phyloP scores from a whole-genome alignment of 1,139 yeast genomes.

The Geotrichum carabidarum region DNA sequence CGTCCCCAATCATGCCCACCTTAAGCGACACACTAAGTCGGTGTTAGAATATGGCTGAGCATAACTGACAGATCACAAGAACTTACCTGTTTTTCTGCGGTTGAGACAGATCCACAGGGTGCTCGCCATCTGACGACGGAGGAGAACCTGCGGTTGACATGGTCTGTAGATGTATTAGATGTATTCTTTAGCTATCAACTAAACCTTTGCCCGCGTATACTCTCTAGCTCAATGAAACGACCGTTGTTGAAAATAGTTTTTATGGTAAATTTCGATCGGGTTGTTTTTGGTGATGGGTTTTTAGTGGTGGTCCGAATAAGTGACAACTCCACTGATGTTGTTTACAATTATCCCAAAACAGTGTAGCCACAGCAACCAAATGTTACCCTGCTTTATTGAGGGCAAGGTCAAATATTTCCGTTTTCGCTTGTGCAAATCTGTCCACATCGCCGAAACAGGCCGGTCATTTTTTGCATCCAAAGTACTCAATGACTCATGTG shows the following conservation, averaged over 20 bases:
- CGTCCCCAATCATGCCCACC: constrained; percentile 93
- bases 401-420: not conserved
- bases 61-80: not conserved
- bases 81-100: constrained; percentile 21
- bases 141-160: constrained; percentile 7
- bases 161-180: not conserved
- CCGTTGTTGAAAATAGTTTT: no score
- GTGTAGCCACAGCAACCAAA: constrained; percentile 1
- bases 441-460: not conserved
- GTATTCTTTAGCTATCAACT: not conserved
- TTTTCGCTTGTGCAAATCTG: not conserved
- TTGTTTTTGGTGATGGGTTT: not conserved
- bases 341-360: constrained; percentile 3
- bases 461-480: no score
- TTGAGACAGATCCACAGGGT: constrained; percentile 20
- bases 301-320: not conserved
- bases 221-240: no score
- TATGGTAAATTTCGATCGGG: no score
- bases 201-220: no score
- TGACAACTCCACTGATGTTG: constrained; percentile 5
- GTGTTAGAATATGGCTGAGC: not conserved
- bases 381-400: not conserved
- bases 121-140: constrained; percentile 17
- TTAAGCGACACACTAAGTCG: constrained; percentile 63
- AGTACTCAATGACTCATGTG: constrained; percentile 2